phyloP scores from a whole-genome alignment of 2,329 filamentous ascomycete species.

The Pyricularia pennisetigena region DNA sequence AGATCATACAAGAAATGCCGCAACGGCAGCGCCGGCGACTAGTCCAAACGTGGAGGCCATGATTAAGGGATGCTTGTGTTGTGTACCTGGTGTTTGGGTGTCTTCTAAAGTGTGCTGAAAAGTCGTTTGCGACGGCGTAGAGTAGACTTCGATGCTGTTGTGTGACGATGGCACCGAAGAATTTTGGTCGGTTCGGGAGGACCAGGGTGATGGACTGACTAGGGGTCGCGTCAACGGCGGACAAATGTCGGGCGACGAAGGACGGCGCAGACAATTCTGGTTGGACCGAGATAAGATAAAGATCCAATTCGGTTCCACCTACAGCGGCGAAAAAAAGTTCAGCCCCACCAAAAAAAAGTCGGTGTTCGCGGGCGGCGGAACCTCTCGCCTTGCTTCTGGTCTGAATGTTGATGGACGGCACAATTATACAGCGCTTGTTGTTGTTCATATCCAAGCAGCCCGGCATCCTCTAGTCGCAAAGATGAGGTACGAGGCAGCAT shows the following conservation, averaged over 20 bases:
- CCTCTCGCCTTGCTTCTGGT: neutral
- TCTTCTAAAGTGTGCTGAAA: neutral
- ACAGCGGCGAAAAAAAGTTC: neutral
- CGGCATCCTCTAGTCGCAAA: conserved; percentile 5
- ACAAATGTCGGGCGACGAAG: neutral
- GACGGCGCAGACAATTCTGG: neutral
- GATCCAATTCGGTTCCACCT: neutral
- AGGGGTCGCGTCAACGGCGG: neutral
- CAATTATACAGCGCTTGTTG: neutral
- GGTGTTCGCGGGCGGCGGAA: neutral
- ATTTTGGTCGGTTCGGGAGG: neutral
- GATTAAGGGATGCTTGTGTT: neutral
- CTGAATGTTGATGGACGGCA: neutral
- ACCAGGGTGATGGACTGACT: neutral
- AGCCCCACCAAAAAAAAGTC: conserved; percentile 11
- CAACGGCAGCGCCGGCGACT: conserved; percentile 50
- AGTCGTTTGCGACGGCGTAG: neutral
- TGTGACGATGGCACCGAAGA: neutral
- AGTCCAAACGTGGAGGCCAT: conserved; percentile 53
- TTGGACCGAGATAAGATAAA: neutral
- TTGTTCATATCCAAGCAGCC: conserved; percentile 6
- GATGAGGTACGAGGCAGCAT: conserved; percentile 9
- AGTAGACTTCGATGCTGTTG: neutral
- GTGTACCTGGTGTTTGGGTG: neutral
- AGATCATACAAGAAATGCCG: conserved; percentile 49